Evolutionary conservation across 177 flowering plant genomes (phyloP), one percentile per base, ranked within the genome.

Genomic region (Vitis hybrid): DNA sequence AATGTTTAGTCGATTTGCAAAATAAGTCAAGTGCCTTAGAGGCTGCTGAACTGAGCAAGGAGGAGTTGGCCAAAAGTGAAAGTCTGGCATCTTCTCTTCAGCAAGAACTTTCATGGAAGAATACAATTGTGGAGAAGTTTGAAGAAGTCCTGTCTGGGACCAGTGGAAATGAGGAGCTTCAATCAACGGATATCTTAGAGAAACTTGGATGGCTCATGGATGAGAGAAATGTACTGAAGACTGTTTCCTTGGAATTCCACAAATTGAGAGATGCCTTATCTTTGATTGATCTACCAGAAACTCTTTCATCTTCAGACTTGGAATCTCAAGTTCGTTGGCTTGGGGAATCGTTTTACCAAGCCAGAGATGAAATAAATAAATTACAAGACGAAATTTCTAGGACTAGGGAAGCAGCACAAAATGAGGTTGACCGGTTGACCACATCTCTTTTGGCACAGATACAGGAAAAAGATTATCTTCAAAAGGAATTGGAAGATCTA

Each of bases 11-110:
- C 65, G 91, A 92, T 67, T 67, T 95, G 72, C 85, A 87, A 70
- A 89, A 89, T 78, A 92, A 88, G 72, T 87, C 97, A 20, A 80
- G 63, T 80, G 86, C 92, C 62, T 80, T 92, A 11, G 90, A 88
- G 68, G 84, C 83, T 77, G 88, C 88, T 51, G 90, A 90, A 75
- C 58, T 71, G 49, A 70, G 69, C 52, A 76, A 68, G 52, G 89
- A 77, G 56, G 87, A 90, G 77, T 77, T 92, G 78, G 77, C 74
- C 10, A 75, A 78, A 78, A 80, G 76, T 60, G 85, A 90, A 73
- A 76, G 62, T 53, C 63, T 82, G 72, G 80, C 77, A 58, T 80
- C 80, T 61, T 85, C 86, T 38, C 85, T 94, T 79, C 90, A 86
- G 77, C 88, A 89, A 74, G 72, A 75, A 2, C 86, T 92, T 31